Conservation (phyloP, 2,329 filamentous ascomycete genomes). For the Xylariaceae sp. region DNA sequence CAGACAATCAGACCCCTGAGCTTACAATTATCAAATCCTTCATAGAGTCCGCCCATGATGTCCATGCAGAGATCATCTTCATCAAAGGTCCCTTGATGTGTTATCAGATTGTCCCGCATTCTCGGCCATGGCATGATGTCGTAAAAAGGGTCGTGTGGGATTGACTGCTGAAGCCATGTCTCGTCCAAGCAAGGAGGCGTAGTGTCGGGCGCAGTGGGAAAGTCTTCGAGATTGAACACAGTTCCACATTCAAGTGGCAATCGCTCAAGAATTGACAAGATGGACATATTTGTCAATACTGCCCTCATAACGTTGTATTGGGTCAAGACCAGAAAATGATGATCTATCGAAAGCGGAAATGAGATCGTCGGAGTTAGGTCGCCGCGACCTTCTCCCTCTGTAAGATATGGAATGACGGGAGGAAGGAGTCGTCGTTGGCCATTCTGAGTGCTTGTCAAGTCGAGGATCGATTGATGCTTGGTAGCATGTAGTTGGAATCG, state of each 20-base stretch:
- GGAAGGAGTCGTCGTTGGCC: slow-evolving; percentile 5
- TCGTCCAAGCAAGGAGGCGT: slow-evolving; percentile 19
- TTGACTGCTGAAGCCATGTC: slow-evolving; percentile 21
- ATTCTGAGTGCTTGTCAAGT: not conserved
- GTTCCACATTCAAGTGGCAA: slow-evolving; percentile 20
- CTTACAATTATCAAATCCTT: slow-evolving; percentile 23
- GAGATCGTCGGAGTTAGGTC: slow-evolving; percentile 7
- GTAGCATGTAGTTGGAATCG: not conserved
- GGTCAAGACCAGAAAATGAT: slow-evolving; percentile 19
- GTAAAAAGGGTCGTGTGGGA: slow-evolving; percentile 25
- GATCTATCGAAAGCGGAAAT: slow-evolving; percentile 21
- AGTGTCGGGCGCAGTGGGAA: slow-evolving; percentile 12
- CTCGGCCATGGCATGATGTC: slow-evolving; percentile 21
- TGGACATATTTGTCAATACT: slow-evolving; percentile 19
- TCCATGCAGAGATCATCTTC: slow-evolving; percentile 27
- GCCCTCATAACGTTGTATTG: slow-evolving; percentile 21
- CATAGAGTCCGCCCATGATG: slow-evolving; percentile 23
- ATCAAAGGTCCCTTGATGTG: slow-evolving; percentile 14
- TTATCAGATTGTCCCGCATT: slow-evolving; percentile 27
- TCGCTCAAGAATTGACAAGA: slow-evolving; percentile 17
- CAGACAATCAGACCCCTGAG: slow-evolving; percentile 32
- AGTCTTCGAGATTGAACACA: slow-evolving; percentile 13
- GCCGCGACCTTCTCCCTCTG: not conserved
- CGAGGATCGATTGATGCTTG: slow-evolving; percentile 4
- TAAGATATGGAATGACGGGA: slow-evolving; percentile 18